Conservation (phyloP, 1,284 basidiomycete species). For the Inonotus obliquus region DNA sequence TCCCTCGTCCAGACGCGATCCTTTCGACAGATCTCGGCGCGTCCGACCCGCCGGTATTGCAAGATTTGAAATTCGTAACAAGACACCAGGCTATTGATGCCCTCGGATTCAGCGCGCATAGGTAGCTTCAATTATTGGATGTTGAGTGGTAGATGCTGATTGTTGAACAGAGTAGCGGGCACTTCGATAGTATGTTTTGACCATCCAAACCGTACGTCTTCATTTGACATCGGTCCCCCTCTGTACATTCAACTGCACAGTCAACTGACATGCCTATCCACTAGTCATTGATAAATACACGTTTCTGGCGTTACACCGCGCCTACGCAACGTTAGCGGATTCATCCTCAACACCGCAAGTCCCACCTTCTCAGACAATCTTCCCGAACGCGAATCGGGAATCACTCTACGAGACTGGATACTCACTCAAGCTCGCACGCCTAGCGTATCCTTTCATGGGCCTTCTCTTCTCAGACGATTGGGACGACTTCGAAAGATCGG, state of each 20-base stretch:
- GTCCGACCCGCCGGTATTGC: conserved; percentile 43
- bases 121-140: neutral
- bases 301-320: conserved; percentile 74
- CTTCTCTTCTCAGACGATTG: conserved; percentile 72
- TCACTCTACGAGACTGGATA: conserved; percentile 54
- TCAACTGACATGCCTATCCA: conserved; percentile 10
- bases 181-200: conserved; percentile 13
- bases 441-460: conserved; percentile 68
- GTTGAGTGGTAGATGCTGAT: neutral
- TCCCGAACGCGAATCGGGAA: conserved; percentile 57
- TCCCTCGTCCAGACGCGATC: conserved; percentile 49
- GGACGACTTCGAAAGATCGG: conserved; percentile 64
- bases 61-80: conserved; percentile 63
- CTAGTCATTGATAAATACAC: conserved; percentile 57
- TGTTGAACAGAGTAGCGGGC: conserved; percentile 2
- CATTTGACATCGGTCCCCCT: neutral
- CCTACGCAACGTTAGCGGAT: conserved; percentile 63
- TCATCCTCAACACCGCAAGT: conserved; percentile 49
- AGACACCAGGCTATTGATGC: conserved; percentile 43
- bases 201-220: conserved; percentile 17
- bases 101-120: conserved; percentile 47
- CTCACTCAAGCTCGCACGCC: conserved; percentile 57
- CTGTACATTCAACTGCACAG: neutral
- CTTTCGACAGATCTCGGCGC: conserved; percentile 37
- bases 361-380: conserved; percentile 67